These are phyloP conservation scores for Thermothielavioides terrestris DNA, from an alignment of 495 filamentous ascomycete genomes.

Conservation along the genomic window DNA sequence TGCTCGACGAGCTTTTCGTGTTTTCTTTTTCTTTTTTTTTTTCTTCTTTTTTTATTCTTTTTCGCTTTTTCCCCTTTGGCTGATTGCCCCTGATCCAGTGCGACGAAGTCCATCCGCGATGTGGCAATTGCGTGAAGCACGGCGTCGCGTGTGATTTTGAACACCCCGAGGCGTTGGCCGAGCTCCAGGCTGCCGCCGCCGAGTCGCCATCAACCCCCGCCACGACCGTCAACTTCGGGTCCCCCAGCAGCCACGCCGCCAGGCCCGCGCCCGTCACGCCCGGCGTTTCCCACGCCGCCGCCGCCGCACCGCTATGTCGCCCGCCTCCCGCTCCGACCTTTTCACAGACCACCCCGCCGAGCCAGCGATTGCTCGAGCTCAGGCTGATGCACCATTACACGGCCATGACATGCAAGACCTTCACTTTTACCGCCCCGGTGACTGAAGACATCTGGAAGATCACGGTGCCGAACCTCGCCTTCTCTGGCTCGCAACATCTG, in stretches of 20 bases:
- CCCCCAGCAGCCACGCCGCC: slow-evolving; percentile 17
- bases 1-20: too few species aligned
- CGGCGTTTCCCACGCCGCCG: slow-evolving; percentile 10
- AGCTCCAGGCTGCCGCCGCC: slow-evolving; percentile 20
- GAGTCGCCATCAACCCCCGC: slow-evolving; percentile 19
- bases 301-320: slow-evolving; percentile 28
- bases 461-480: slow-evolving; percentile 47
- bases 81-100: slow-evolving; percentile 32
- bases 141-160: slow-evolving; percentile 56
- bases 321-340: slow-evolving; percentile 28
- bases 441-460: slow-evolving; percentile 46
- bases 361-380: slow-evolving; percentile 42
- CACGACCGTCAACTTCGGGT: slow-evolving; percentile 23
- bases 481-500: slow-evolving; percentile 42
- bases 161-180: slow-evolving; percentile 32
- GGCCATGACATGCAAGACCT: slow-evolving; percentile 42
- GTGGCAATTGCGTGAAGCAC: slow-evolving; percentile 56
- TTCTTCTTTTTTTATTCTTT: too few species aligned
- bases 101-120: slow-evolving; percentile 54
- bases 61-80: too few species aligned
- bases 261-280: slow-evolving; percentile 16
- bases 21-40: too few species aligned
- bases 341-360: slow-evolving; percentile 29
- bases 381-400: slow-evolving; percentile 49
- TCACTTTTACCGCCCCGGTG: slow-evolving; percentile 40